A percentile compares a stretch with the other conserved stretches of the same genome.
Evolutionary conservation across 306 rosid genomes (phyloP).

Genomic region (Begonia peltatifolia): DNA sequence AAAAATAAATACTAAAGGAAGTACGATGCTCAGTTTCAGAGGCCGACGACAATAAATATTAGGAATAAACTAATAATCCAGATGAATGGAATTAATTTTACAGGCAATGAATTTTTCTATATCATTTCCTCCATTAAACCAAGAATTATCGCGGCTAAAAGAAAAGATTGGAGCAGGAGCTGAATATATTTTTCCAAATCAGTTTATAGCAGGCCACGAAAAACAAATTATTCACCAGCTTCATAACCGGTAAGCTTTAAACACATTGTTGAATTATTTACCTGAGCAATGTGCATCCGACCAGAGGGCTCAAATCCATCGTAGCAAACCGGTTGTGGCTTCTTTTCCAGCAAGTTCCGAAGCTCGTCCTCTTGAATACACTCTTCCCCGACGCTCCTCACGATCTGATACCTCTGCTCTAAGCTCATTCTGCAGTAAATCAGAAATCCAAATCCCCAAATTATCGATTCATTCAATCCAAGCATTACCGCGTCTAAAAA

Average conservation of each 20-base stretch:
- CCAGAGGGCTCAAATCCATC: neutral
- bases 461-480: no score
- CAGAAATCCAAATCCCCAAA: no score
- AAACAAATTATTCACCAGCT: neutral
- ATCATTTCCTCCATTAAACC: neutral
- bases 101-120: neutral
- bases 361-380: neutral
- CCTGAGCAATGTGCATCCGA: neutral
- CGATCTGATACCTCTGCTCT: neutral
- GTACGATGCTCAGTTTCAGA: neutral
- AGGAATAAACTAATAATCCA: neutral
- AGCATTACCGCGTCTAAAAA: no score
- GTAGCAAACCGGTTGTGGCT: neutral
- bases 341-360: constrained; percentile 1
- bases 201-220: neutral
- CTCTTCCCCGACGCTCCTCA: neutral
- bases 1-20: neutral
- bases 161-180: neutral
- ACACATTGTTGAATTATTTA: neutral
- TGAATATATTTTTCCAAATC: neutral
- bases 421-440: neutral
- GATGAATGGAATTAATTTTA: neutral
- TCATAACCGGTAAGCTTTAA: neutral
- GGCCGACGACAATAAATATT: neutral
- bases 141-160: neutral